Conservation (phyloP, 352 stramenopile genomes). For the Globisporangium alternatum region DNA sequence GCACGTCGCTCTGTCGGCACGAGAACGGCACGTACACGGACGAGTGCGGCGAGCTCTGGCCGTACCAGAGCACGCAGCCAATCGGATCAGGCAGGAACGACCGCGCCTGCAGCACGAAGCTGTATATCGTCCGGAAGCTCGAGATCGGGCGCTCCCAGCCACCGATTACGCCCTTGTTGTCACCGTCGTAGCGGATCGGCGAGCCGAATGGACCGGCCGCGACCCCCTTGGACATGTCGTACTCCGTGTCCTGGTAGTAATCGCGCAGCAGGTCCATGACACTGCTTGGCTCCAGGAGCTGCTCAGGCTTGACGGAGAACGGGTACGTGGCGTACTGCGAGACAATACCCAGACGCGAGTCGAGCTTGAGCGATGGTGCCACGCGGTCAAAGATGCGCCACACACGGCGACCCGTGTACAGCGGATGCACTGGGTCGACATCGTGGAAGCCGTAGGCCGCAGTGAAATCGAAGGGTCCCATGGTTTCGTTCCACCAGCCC, state of each 20-base stretch:
- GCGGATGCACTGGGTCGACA: slow-evolving; percentile 48
- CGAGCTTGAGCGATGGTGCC: slow-evolving; percentile 72
- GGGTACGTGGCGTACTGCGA: slow-evolving; percentile 79
- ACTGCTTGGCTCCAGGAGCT: slow-evolving; percentile 42
- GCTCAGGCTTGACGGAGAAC: slow-evolving; percentile 87
- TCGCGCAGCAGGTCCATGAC: slow-evolving; percentile 78
- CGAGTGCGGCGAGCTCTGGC: slow-evolving; percentile 42
- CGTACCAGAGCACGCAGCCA: slow-evolving; percentile 52
- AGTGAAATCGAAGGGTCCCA: slow-evolving; percentile 51
- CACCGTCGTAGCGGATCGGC: slow-evolving; percentile 72
- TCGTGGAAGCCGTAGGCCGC: slow-evolving; percentile 22
- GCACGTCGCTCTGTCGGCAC: slow-evolving; percentile 35
- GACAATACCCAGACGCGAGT: slow-evolving; percentile 56
- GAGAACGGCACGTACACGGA: slow-evolving; percentile 59
- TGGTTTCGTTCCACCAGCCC: slow-evolving; percentile 74
- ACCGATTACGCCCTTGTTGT: slow-evolving; percentile 36
- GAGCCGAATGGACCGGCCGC: slow-evolving; percentile 84
- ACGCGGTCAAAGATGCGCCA: slow-evolving; percentile 88
- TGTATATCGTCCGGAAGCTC: slow-evolving; percentile 81
- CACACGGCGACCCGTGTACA: slow-evolving; percentile 81
- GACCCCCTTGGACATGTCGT: slow-evolving; percentile 68
- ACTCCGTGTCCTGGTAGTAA: slow-evolving; percentile 85
- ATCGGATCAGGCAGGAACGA: slow-evolving; percentile 27
- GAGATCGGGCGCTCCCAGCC: slow-evolving; percentile 86
- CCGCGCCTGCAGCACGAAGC: slow-evolving; percentile 55